A percentile compares a stretch with the other conserved stretches of the same genome.
phyloP scores from a whole-genome alignment of 495 filamentous ascomycete genomes.

The Xylaria castorea region DNA sequence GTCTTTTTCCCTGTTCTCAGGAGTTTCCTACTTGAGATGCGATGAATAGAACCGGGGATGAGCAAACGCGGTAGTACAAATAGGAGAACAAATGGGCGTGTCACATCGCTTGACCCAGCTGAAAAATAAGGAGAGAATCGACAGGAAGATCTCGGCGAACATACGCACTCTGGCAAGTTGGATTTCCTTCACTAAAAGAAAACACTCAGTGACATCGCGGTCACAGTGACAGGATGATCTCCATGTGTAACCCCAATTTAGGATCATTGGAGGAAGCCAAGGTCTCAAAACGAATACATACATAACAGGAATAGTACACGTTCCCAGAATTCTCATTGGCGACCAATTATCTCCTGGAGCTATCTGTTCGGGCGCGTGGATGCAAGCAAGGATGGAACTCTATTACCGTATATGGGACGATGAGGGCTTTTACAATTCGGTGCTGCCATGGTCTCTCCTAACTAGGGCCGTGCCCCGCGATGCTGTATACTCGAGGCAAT shows the following conservation, averaged over 20 bases:
- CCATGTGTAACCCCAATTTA: constrained; percentile 17
- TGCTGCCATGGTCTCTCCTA: neutral
- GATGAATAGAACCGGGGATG: constrained; percentile 1
- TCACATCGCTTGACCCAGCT: constrained; percentile 19
- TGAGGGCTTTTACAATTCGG: neutral
- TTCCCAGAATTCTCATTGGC: constrained; percentile 19
- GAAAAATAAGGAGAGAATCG: neutral
- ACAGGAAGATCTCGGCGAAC: neutral
- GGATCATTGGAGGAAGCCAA: constrained; percentile 10
- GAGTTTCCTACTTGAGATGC: neutral
- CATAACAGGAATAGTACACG: neutral
- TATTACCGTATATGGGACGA: neutral
- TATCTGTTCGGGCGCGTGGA: constrained; percentile 1
- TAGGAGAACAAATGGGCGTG: neutral
- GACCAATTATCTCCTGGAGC: neutral
- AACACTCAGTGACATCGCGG: neutral
- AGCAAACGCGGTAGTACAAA: neutral
- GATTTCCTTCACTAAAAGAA: neutral
- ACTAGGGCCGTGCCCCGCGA: neutral
- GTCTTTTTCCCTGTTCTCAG: neutral
- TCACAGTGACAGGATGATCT: neutral
- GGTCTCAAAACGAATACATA: constrained; percentile 10
- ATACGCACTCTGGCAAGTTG: neutral
- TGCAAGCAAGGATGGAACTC: neutral
- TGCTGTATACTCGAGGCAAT: constrained; percentile 14